Base-by-base conservation (phyloP, 768 basidiomycete species). In the Tulasnella sp. region DNA sequence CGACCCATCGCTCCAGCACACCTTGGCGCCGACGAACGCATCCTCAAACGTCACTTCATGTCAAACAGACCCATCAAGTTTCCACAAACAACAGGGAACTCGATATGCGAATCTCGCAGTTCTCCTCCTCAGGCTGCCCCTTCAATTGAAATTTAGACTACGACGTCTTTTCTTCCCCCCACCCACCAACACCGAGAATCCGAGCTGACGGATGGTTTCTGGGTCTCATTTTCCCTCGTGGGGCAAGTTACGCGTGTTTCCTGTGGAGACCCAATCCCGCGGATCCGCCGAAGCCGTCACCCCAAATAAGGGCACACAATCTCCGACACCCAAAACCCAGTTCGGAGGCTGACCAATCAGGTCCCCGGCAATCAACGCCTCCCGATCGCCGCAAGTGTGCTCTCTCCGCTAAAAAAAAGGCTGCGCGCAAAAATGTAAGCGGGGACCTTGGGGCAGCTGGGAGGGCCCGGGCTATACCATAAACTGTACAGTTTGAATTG, bases 251-350 rank as follows among this genome's bases (percentile, higher is more conserved):
- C 61, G 61, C 61, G n/a, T 67, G 61, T 32, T 67, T 26, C 29
- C 26, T 67, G n/a, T 67, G 61, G 61, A 29, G 61, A 67, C 61
- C 61, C 61, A 67, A 67, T 32, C n/a, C 61, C 61, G 61, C 61
- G 61, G 61, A 67, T 67, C 61, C 61, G 61, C 61, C 61, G 61
- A 67, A 32, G 4, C 42, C 48, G 5, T 67, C 26, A 67, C 23
- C 61, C 42, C 61, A 67, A 67, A 67, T 67, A 67, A 67, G 61
- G 61, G 61, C 61, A 67, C 61, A 67, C 61, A 67, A 67, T 67
- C 61, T 67, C 61, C 61, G 61, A 67, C 61, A 67, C 61, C 61
- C 61, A 67, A 67, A 67, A 67, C 61, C 61, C 61, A 67, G 61
- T 32, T 32, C 13, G 23, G 3, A 9, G n/a, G 13, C 61, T 67